Percentiles rank a stretch among this genome's conserved stretches.
These are phyloP conservation scores for Pythium aquatile DNA, from an alignment of 352 stramenopile species.

Conservation along the genomic window DNA sequence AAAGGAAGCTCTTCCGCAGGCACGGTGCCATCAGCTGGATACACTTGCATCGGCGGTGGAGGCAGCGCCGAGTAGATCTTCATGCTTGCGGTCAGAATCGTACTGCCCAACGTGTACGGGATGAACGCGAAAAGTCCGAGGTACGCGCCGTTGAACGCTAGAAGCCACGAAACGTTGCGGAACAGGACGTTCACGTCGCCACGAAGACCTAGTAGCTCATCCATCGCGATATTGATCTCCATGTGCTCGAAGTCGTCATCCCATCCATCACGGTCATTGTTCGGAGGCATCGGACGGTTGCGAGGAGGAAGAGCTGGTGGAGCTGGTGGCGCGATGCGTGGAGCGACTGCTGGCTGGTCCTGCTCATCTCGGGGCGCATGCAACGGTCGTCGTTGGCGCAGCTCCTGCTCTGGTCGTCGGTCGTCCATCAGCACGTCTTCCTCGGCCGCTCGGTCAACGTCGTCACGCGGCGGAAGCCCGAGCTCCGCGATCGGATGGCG, in stretches of 20 bases:
- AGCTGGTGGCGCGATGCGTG: slow-evolving; percentile 18
- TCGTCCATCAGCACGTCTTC: slow-evolving; percentile 16
- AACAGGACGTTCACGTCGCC: slow-evolving; percentile 93
- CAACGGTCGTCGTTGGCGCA: slow-evolving; percentile 24
- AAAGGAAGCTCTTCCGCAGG: slow-evolving; percentile 27
- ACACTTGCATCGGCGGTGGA: slow-evolving; percentile 24
- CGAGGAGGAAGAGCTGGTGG: slow-evolving; percentile 18
- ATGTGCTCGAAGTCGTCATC: slow-evolving; percentile 91
- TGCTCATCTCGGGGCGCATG: slow-evolving; percentile 8
- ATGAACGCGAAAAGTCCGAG: slow-evolving; percentile 96
- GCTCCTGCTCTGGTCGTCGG: slow-evolving; percentile 11
- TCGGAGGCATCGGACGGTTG: slow-evolving; percentile 26
- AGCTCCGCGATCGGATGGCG: slow-evolving; percentile 30
- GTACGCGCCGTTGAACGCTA: slow-evolving; percentile 97
- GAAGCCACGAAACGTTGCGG: slow-evolving; percentile 95
- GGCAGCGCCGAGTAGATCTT: slow-evolving; percentile 64
- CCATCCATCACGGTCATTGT: slow-evolving; percentile 60
- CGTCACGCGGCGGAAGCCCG: slow-evolving; percentile 24
- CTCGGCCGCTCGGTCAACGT: slow-evolving; percentile 8
- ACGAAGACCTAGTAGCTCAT: slow-evolving; percentile 96
- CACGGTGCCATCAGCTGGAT: slow-evolving; percentile 25
- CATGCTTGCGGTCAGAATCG: slow-evolving; percentile 69
- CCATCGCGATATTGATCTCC: slow-evolving; percentile 95
- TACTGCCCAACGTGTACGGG: slow-evolving; percentile 93
- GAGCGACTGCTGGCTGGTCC: slow-evolving; percentile 5